Evolutionary conservation across 331 rosid species (phyloP).

Genomic region (Cucumis variabilis): DNA sequence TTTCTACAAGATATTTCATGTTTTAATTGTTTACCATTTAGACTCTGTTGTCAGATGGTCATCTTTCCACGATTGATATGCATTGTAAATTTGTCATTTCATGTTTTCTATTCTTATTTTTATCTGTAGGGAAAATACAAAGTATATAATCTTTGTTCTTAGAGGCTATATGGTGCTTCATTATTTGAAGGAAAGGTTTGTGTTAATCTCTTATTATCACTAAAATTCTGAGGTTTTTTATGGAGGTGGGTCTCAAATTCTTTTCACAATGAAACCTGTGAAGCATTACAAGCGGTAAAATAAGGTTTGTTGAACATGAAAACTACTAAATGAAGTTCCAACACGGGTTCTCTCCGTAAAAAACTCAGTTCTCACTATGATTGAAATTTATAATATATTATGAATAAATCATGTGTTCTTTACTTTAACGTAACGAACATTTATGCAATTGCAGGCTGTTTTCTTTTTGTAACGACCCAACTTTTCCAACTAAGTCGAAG

Average conservation of each 20-base stretch:
- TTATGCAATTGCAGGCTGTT: neutral
- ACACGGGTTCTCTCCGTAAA: neutral
- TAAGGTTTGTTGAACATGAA: neutral
- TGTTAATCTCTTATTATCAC: conserved; percentile 34
- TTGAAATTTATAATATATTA: neutral
- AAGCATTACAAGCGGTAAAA: neutral
- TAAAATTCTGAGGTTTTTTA: neutral
- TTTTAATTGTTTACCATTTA: neutral
- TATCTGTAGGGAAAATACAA: conserved; percentile 86
- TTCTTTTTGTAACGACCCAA: neutral
- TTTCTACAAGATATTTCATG: neutral
- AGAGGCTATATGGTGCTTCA: conserved; percentile 96
- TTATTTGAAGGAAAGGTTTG: conserved; percentile 97
- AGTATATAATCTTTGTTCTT: conserved; percentile 96
- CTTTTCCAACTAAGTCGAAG: too few species aligned
- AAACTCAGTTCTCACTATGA: neutral
- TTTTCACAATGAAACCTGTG: neutral
- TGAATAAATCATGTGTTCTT: neutral
- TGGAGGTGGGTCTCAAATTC: neutral
- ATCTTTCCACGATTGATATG: neutral
- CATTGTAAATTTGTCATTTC: neutral
- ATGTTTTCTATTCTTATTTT: conserved; percentile 15
- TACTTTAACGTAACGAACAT: neutral
- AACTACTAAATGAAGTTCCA: too few species aligned
- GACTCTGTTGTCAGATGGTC: neutral